A percentile compares a stretch with the other conserved stretches of the same genome.
Evolutionary conservation across 1,284 basidiomycete genomes (phyloP).

Genomic region (Malassezia dermatis): DNA sequence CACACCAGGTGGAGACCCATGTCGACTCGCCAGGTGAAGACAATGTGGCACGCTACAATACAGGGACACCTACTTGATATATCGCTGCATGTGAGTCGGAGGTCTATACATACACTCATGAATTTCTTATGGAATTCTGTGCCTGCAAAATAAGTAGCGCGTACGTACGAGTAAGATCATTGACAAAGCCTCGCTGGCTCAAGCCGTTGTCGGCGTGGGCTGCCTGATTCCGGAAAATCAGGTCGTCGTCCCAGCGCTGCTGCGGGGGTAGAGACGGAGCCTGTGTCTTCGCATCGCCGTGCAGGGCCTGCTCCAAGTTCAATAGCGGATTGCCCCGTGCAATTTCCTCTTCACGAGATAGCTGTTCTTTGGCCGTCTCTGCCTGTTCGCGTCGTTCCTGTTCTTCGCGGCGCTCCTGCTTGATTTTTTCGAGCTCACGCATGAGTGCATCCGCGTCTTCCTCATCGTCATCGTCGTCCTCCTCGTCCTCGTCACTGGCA

Average conservation of each 20-base stretch:
- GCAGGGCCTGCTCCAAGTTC: conserved; percentile 31
- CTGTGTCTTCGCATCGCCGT: conserved; percentile 2
- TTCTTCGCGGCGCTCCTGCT: conserved; percentile 31
- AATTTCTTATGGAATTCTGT: conserved; percentile 45
- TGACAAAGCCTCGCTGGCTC: conserved; percentile 27
- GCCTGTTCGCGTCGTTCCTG: conserved; percentile 18
- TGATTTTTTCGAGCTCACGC: conserved; percentile 41
- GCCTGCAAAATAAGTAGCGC: conserved; percentile 1
- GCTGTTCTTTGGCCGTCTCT: conserved; percentile 6
- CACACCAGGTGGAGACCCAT: not conserved
- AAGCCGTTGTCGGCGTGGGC: conserved; percentile 16
- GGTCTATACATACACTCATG: conserved; percentile 23
- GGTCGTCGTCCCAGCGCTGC: conserved; percentile 45
- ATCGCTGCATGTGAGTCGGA: conserved; percentile 16
- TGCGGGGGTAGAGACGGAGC: not conserved
- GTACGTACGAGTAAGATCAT: conserved; percentile 36
- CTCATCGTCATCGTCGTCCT: conserved; percentile 18
- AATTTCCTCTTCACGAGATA: conserved; percentile 33
- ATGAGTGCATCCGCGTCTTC: conserved; percentile 34
- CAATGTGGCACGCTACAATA: not conserved
- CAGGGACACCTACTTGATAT: conserved; percentile 25
- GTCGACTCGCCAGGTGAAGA: not conserved
- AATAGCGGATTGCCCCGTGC: conserved; percentile 41
- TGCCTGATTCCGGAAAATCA: conserved; percentile 47
- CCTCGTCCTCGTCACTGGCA: conserved; percentile 15